Conservation (phyloP, 768 basidiomycete genomes). For the Trametes gibbosa region DNA sequence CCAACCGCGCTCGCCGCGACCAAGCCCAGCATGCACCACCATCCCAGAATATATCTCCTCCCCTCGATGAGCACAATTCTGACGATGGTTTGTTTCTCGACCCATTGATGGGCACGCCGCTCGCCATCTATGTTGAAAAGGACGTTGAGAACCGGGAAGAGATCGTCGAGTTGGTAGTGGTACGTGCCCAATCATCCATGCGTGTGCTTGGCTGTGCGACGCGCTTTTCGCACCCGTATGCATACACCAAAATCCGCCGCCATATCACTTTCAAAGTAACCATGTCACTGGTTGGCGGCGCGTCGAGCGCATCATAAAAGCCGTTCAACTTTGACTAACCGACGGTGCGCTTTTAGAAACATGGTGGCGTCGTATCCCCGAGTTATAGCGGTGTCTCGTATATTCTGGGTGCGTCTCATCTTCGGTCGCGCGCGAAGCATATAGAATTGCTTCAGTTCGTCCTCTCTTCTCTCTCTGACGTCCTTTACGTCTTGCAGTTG, state of each 20-base stretch:
- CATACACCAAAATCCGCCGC: background rate
- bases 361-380: conserved; percentile 71
- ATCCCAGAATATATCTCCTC: conserved; percentile 17
- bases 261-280: background rate
- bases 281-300: background rate
- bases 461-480: background rate
- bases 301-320: background rate
- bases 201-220: conserved; percentile 5
- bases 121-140: conserved; percentile 76
- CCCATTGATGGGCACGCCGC: conserved; percentile 75
- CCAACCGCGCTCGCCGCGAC: conserved; percentile 45
- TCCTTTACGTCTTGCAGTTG: conserved; percentile 47
- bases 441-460: background rate
- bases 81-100: conserved; percentile 68
- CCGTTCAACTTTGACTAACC: background rate
- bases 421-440: background rate
- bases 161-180: conserved; percentile 63
- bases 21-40: conserved; percentile 34
- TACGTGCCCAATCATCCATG: conserved; percentile 38
- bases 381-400: conserved; percentile 79
- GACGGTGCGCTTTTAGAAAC: conserved; percentile 47
- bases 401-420: conserved; percentile 62
- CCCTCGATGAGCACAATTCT: conserved; percentile 23
- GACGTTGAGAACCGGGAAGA: conserved; percentile 70
- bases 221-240: background rate